A percentile compares a stretch with the other conserved stretches of the same genome.
These are phyloP conservation scores for Kalanchoe fedtschenkoi DNA, from an alignment of 164 flowering plant species.

Conservation along the genomic window DNA sequence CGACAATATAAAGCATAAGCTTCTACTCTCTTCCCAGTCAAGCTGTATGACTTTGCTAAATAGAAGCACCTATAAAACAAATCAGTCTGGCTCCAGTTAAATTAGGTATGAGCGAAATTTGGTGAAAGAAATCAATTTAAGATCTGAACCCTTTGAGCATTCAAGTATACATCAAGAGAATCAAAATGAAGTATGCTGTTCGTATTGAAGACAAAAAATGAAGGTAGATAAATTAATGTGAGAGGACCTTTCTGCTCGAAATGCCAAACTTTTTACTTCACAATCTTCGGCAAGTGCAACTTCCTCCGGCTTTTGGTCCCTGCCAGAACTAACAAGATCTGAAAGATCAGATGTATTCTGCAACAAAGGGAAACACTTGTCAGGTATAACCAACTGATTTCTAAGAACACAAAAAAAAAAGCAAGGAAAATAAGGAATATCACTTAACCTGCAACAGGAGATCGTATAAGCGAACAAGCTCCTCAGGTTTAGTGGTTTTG, in stretches of 20 bases:
- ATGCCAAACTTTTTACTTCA: slow-evolving; percentile 50
- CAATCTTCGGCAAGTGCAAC: slow-evolving; percentile 71
- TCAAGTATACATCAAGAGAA: too few relatives aligned
- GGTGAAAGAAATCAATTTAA: too few relatives aligned
- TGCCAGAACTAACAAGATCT: slow-evolving; percentile 90
- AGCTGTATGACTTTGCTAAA: slow-evolving; percentile 84
- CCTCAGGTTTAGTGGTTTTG: slow-evolving; percentile 85
- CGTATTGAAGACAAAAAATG: too few relatives aligned
- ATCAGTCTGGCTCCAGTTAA: background rate
- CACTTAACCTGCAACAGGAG: slow-evolving; percentile 76
- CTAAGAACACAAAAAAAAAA: background rate
- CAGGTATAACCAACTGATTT: slow-evolving; percentile 2
- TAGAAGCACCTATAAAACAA: slow-evolving; percentile 74
- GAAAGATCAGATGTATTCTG: slow-evolving; percentile 88
- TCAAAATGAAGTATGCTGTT: too few relatives aligned
- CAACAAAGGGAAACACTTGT: slow-evolving; percentile 12
- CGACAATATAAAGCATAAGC: slow-evolving; percentile 73
- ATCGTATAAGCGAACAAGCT: slow-evolving; percentile 91
- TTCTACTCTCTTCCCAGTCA: slow-evolving; percentile 83
- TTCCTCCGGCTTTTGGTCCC: slow-evolving; percentile 87
- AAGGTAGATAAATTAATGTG: background rate
- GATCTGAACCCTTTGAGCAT: too few relatives aligned
- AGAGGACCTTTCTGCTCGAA: slow-evolving; percentile 89
- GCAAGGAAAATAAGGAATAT: background rate
- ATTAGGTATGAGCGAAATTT: background rate